Base-by-base conservation (phyloP, 2,329 filamentous ascomycete species). In the Akanthomyces dipterigenus region DNA sequence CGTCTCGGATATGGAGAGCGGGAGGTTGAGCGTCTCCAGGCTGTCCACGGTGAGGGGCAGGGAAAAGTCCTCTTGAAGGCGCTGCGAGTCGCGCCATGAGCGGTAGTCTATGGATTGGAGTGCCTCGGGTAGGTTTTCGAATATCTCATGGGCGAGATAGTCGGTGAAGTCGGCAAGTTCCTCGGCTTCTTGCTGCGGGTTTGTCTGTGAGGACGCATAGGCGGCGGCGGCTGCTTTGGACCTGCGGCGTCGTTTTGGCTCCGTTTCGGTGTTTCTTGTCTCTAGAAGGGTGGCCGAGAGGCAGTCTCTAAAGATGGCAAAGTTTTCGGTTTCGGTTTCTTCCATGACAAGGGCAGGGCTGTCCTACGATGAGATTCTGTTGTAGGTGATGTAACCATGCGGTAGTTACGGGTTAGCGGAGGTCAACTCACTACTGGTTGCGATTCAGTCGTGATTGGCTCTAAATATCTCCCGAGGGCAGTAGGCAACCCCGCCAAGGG, bases 131-230 rank as follows among this genome's bases (percentile, higher is more conserved):
- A 96, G 80, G 40, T 75, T 78, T 5, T 79, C 74, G 72, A 93
- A 96, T 58, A 88, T 84, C 70, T 89, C 83, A 53, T 77, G 74
- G 26, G 90, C 86, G 34, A 95, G 81, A 72, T 93, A 95, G 77
- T 93, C 87, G 59, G 90, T 86, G 73, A 96, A 96, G 1, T 96
- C 91, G 28, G 85, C 83, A 24, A 95, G 75, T 60, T 93, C 90
- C 66, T 88, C 87, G 5, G 82, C 83, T 66, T 84, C 70, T 45
- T 60, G 50, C 50, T 61, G 60, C 61, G 60, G 60, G 9, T 38
- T 61, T 58, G 64, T 63, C 26, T 63, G 62, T 62, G 61, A 57
- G 46, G 63, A 38, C 60, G 65, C 58, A 28, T 66, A 62, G 28
- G 62, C 56, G 22, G 64, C 36, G 11, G 36, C 46, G 40, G 55